Evolutionary conservation across 2,329 filamentous ascomycete genomes (phyloP), one percentile per base, ranked within the genome.

Genomic region (Dendrostoma leiphaemia): DNA sequence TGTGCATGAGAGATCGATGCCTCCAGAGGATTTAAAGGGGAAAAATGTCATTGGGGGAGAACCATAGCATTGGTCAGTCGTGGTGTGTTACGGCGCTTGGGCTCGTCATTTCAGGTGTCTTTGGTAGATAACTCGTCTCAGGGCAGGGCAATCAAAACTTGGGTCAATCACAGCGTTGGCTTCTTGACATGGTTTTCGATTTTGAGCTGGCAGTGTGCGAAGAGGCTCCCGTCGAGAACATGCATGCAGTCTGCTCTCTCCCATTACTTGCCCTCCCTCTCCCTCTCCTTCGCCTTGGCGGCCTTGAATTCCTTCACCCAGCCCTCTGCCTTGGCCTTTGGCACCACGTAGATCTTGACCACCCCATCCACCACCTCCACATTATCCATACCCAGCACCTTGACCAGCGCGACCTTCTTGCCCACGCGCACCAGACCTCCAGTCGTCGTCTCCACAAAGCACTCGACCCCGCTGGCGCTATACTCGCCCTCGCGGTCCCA

Each of bases 351-450:
- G 28, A 99, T 84, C 66, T 78, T 85, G 23, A 97, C 82, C 59
- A 97, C 72, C 28, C 90, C 88, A 71, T 99, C 93, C 44, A 96
- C 85, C 9, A 99, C 80, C 72, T 96, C 92, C 6, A 95, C 84
- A 65, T 88, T 91, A 6, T 89, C 91, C 8, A 83, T 83, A 8
- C 78, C 78, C 59, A 97, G 71, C 28, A 93, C 81, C 74, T 91
- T 89, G 48, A 91, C 71, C 62, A 97, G 69, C 19, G 83, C 77
- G 60, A 94, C 79, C 67, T 93, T 94, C 80, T 90, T 92, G 45
- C 94, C 93, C 21, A 92, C 86, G 74, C 96, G 97, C 64, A 96
- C 83, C 63, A 99, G 70, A 0, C 92, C 91, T 0, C 91, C 91
- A 0, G 78, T 75, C 4, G 73, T 72, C 0, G 91, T 97, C 75